Evolutionary conservation across 169 alveolate genomes (phyloP).

Genomic region (Plasmodium gonderi): DNA sequence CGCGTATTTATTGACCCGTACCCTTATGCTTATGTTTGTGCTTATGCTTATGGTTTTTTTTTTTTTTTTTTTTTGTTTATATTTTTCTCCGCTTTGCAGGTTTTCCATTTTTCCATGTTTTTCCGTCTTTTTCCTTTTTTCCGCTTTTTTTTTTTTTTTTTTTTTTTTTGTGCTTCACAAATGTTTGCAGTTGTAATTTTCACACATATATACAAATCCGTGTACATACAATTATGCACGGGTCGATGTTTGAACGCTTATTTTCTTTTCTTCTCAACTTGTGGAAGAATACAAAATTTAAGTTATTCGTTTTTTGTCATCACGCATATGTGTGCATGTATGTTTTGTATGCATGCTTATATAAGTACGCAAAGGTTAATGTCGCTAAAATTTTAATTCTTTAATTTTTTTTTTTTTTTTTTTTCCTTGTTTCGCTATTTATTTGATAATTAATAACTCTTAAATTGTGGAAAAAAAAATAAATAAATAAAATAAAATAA

Average conservation of each 20-base stretch:
- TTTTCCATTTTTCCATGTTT: too few species aligned
- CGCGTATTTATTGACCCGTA: too few species aligned
- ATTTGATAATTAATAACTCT: constrained; percentile 59
- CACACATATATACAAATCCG: not conserved
- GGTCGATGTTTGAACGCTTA: not conserved
- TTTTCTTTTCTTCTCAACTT: constrained; percentile 3
- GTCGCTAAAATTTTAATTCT: not conserved
- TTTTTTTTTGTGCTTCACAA: constrained; percentile 9
- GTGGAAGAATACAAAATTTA: not conserved
- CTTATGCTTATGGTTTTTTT: not conserved
- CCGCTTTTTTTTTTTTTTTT: constrained; percentile 15
- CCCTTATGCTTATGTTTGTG: not conserved
- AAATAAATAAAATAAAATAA: not conserved
- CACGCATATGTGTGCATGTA: not conserved
- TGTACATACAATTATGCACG: not conserved
- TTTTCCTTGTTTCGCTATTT: too few species aligned
- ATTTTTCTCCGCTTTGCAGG: not conserved
- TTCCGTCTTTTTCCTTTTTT: not conserved
- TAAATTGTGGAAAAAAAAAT: constrained; percentile 10
- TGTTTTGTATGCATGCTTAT: not conserved
- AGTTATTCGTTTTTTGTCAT: not conserved
- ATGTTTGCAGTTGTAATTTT: not conserved
- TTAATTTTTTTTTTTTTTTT: constrained; percentile 26
- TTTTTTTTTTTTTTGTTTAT: not conserved
- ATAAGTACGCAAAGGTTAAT: not conserved